These are phyloP conservation scores for Syncephalastrum racemosum DNA, from an alignment of 371 early-diverging fungal genomes.

Conservation along the genomic window DNA sequence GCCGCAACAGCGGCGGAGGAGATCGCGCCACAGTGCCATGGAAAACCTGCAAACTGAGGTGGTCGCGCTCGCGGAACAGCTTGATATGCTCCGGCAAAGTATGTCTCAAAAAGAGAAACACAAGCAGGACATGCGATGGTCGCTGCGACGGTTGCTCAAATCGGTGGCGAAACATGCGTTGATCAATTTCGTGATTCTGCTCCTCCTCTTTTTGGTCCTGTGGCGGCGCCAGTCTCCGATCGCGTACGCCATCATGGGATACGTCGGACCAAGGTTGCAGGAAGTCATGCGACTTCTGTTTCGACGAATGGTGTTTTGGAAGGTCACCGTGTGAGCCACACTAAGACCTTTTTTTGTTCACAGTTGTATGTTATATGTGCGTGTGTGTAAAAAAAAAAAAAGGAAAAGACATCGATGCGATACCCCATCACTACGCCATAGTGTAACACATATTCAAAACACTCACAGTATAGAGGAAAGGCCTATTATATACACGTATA, in stretches of 20 bases:
- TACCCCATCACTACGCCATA: too few species aligned
- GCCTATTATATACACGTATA: too few species aligned
- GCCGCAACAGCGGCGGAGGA: conserved; percentile 17
- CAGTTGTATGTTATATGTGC: too few species aligned
- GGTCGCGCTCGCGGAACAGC: conserved; percentile 45
- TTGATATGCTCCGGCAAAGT: conserved; percentile 32
- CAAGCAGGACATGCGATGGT: conserved; percentile 24
- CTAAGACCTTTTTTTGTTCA: too few species aligned
- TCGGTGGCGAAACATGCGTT: conserved; percentile 30
- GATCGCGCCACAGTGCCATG: conserved; percentile 19
- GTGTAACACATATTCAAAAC: too few species aligned
- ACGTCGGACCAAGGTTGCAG: conserved; percentile 26
- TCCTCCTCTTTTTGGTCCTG: conserved; percentile 31
- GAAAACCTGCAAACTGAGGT: conserved; percentile 55
- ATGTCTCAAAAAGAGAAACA: conserved; percentile 22
- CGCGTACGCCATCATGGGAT: conserved; percentile 32
- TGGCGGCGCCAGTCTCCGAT: conserved; percentile 37
- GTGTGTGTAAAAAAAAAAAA: too few species aligned
- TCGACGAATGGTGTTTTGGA: conserved; percentile 37
- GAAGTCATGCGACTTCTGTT: conserved; percentile 22
- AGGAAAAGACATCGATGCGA: too few species aligned
- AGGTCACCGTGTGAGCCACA: conserved; percentile 29
- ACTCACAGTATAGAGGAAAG: too few species aligned
- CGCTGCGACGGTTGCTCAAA: conserved; percentile 20
- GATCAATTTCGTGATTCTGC: conserved; percentile 33